These are phyloP conservation scores for Hirschfeldia incana DNA, from an alignment of 345 rosid species.

Conservation along the genomic window DNA sequence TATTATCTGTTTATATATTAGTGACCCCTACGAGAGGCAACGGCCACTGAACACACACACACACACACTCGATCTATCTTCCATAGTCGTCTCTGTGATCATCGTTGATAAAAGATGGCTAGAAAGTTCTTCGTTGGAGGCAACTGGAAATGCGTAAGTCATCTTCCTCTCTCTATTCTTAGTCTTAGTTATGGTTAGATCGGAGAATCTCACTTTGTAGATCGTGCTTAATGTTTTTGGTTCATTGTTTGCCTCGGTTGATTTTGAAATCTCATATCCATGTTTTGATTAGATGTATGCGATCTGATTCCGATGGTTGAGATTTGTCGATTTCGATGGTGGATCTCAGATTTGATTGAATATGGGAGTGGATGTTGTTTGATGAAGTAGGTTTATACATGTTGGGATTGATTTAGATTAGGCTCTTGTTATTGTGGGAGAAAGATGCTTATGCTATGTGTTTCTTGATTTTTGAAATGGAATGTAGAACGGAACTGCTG, in stretches of 20 bases:
- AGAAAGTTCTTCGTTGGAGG: conserved; percentile 93
- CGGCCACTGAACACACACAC: conserved; percentile 20
- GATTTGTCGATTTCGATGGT: conserved; percentile 1
- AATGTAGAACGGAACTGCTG: conserved; percentile 79
- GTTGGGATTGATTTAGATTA: too few species aligned
- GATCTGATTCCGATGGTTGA: background rate
- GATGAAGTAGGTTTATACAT: too few species aligned
- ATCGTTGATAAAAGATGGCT: conserved; percentile 51
- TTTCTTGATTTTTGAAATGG: background rate
- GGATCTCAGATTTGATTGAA: conserved; percentile 11
- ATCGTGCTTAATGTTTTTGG: background rate
- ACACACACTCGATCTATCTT: too few species aligned
- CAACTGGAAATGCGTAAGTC: conserved; percentile 95
- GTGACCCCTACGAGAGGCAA: conserved; percentile 26
- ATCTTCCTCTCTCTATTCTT: background rate
- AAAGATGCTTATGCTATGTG: too few species aligned
- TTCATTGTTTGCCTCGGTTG: background rate
- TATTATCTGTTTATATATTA: conserved; percentile 1
- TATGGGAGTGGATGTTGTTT: too few species aligned
- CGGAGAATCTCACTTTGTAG: background rate
- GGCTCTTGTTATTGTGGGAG: too few species aligned
- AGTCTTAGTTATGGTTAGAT: conserved; percentile 26
- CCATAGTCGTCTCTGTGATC: conserved; percentile 24
- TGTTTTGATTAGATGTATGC: background rate
- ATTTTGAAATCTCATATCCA: background rate